Conservation (phyloP, 257 asterid genomes). For the Jacaranda mimosifolia region DNA sequence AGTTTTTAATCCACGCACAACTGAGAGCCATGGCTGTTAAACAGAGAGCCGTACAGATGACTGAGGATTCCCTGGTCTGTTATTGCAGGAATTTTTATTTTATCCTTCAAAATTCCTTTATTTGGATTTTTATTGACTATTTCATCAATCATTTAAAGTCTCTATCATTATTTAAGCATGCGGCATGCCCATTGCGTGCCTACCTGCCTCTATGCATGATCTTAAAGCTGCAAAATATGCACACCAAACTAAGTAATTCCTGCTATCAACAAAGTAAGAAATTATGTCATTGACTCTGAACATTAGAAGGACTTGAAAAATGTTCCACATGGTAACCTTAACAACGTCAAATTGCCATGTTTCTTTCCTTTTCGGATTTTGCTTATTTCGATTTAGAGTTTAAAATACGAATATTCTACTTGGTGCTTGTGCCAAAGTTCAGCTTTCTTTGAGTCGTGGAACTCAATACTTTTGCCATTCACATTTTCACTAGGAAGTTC, state of each 20-base stretch:
- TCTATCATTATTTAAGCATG: neutral
- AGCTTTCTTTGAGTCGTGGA: slow-evolving; percentile 27
- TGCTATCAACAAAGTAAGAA: slow-evolving; percentile 1
- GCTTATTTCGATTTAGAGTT: slow-evolving; percentile 28
- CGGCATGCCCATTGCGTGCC: slow-evolving; percentile 5
- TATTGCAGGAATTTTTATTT: neutral
- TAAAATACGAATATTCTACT: neutral
- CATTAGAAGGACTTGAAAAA: slow-evolving; percentile 13
- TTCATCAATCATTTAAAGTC: neutral
- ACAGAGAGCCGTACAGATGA: neutral
- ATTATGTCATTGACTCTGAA: slow-evolving; percentile 1
- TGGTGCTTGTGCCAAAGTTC: slow-evolving; percentile 17
- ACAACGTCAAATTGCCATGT: neutral
- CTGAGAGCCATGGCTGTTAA: neutral
- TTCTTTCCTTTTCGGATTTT: slow-evolving; percentile 1
- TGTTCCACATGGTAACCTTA: slow-evolving; percentile 4
- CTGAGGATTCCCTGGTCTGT: neutral
- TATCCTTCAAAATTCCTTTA: neutral
- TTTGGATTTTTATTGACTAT: neutral
- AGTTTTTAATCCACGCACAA: neutral
- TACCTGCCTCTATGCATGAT: neutral
- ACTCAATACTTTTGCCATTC: slow-evolving; percentile 8
- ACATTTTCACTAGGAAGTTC: slow-evolving; percentile 2
- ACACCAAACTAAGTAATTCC: neutral
- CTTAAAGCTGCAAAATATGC: neutral